Conservation (phyloP, 148 eudicot genomes). For the Arbutus unedo region DNA sequence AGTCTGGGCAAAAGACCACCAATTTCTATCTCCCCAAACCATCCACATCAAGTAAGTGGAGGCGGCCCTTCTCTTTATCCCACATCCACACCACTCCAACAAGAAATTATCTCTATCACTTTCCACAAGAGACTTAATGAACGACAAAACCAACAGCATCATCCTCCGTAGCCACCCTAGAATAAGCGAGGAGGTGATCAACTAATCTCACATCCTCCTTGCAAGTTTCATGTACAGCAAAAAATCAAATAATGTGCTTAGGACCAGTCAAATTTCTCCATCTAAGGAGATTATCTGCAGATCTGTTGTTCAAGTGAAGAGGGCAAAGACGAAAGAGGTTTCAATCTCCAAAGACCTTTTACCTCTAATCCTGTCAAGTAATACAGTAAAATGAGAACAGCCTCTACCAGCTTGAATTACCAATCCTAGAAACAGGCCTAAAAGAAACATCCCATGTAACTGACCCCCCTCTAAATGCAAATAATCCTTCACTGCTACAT, state of each 20-base stretch:
- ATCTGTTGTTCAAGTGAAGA: background rate
- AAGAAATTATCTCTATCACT: background rate
- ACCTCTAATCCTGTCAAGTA: background rate
- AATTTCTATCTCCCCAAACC: background rate
- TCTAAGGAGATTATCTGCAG: background rate
- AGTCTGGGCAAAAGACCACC: background rate
- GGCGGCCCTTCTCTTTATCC: background rate
- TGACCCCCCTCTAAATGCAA: background rate
- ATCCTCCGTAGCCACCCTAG: background rate
- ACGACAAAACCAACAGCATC: background rate
- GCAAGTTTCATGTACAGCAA: background rate
- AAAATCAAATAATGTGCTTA: background rate
- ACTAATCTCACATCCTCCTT: too few relatives aligned
- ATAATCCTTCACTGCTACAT: background rate
- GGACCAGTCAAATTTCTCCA: background rate
- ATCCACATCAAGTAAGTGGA: background rate
- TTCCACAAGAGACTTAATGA: background rate
- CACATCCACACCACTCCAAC: background rate
- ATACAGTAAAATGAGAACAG: background rate
- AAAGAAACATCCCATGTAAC: background rate
- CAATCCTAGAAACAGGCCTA: background rate
- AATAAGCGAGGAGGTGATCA: background rate
- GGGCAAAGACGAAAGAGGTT: background rate
- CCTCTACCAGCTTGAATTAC: background rate
- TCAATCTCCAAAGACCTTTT: background rate